Evolutionary conservation across 257 asterid genomes (phyloP), one percentile per base, ranked within the genome.

Genomic region (Echites panduratus): DNA sequence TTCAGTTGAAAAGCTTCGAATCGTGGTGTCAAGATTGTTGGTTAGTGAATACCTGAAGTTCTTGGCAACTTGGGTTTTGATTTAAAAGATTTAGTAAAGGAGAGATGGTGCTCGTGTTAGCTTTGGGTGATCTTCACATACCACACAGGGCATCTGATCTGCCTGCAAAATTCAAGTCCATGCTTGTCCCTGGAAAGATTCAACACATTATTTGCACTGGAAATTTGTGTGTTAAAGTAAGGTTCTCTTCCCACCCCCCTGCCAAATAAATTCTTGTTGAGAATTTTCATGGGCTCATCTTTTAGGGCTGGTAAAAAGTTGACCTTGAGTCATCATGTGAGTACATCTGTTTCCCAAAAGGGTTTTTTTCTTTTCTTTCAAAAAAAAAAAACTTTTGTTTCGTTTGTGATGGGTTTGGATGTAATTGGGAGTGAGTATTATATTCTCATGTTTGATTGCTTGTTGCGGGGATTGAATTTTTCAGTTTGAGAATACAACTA

Each of bases 101-200:
- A 74, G 79, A 66, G 78, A 94, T 94, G 99, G 99, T 94, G 84
- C 85, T 94, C 75, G 97, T 94, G 19, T 85, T 94, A 68, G 99
- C 97, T 19, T 82, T 94, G 82, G 97, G 99, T n/a, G 98, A 94
- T 88, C 83, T 94, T 76, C 98, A 94, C 74, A 88, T 89, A 76
- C 98, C 98, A 10, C 96, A 91, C 66, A 81, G 98, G 82, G 98
- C 98, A 0, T 89, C 96, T 22, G 96, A 93, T 86, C 87, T 94
- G 70, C 99, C 99, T 4, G 88, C 92, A 13, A 94, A 94, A 77
- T 94, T 94, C 82, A 94, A 91, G 86, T 94, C 99, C 57, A 94
- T 94, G 99, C 95, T 94, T 71, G 98, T 93, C 76, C 98, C 98
- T 0, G 98, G 98, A 76, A 93, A 93, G 86, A 93, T 93, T 82